Percentiles rank a stretch among this genome's conserved stretches.
phyloP scores from a whole-genome alignment of 2,329 filamentous ascomycete species.

The Trichoderma simmonsii region DNA sequence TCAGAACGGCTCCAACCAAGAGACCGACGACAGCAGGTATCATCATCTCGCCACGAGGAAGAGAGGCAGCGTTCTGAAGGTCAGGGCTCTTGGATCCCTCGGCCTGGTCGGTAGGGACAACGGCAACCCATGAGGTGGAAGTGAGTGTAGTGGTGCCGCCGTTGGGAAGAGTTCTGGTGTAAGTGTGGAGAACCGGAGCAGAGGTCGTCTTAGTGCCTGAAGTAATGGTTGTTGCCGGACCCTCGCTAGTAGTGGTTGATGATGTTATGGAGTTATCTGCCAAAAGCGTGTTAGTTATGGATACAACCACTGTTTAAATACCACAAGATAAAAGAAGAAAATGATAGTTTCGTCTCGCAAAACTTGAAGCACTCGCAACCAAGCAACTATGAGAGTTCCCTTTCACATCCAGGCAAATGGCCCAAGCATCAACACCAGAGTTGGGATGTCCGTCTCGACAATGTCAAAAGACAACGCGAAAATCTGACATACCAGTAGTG shows the following conservation, averaged over 20 bases:
- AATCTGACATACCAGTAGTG: conserved; percentile 33
- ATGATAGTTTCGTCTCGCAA: neutral
- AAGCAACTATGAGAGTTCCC: conserved; percentile 2
- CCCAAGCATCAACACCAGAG: neutral
- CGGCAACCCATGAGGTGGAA: conserved; percentile 48
- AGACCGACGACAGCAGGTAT: conserved; percentile 30
- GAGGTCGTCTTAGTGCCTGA: conserved; percentile 35
- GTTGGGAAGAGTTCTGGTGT: conserved; percentile 45
- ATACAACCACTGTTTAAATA: neutral
- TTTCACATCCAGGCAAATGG: neutral
- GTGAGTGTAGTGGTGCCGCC: conserved; percentile 47
- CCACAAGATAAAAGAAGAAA: conserved; percentile 6
- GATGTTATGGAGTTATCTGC: conserved; percentile 19
- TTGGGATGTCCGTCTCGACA: conserved; percentile 11
- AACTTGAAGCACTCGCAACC: neutral
- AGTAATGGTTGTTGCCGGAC: conserved; percentile 29
- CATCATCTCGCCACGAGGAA: conserved; percentile 23
- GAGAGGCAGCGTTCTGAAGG: conserved; percentile 38
- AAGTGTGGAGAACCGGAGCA: conserved; percentile 37
- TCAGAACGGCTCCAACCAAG: conserved; percentile 29
- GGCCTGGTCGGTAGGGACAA: conserved; percentile 36
- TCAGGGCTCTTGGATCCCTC: conserved; percentile 31
- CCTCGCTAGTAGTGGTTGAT: conserved; percentile 18
- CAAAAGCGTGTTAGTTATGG: neutral
- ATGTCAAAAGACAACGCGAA: conserved; percentile 21